phyloP scores from a whole-genome alignment of 2,329 filamentous ascomycete genomes.

The Aspergillus thermomutatus region DNA sequence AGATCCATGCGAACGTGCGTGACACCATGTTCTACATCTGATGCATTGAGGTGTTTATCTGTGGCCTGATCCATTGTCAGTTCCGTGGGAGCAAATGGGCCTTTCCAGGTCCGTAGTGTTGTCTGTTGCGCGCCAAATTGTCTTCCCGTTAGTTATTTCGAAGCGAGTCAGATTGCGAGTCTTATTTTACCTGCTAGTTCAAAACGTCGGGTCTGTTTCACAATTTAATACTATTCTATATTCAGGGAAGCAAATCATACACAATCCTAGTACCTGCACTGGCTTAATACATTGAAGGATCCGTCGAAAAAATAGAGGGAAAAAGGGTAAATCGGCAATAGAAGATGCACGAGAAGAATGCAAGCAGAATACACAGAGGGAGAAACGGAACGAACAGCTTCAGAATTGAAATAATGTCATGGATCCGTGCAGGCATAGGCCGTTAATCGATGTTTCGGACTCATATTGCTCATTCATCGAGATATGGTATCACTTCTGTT shows the following conservation, averaged over 20 bases:
- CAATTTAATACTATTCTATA: not conserved
- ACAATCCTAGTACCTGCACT: not conserved
- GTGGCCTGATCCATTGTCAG: not conserved
- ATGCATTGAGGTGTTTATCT: not conserved
- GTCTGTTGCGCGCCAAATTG: not conserved
- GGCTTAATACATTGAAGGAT: not conserved
- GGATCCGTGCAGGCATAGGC: not conserved
- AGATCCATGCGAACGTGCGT: slow-evolving; percentile 26
- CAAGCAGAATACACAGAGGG: not conserved
- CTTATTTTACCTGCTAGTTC: not conserved
- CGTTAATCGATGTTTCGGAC: not conserved
- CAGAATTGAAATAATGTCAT: not conserved
- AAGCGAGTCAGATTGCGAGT: not conserved
- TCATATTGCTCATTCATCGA: not conserved
- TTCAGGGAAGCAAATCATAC: not conserved
- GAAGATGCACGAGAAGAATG: not conserved
- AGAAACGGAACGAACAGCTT: not conserved
- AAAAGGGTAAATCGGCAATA: not conserved
- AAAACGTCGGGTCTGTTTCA: not conserved
- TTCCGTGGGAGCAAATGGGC: not conserved
- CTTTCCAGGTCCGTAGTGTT: not conserved
- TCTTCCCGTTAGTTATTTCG: not conserved
- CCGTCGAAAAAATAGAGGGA: not conserved
- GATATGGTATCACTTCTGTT: not conserved
- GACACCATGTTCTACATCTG: slow-evolving; percentile 42